Percentiles rank a stretch among this genome's conserved stretches.
Conservation (phyloP, 2,329 filamentous ascomycete genomes). For the Scopulariopsis brevicaulis region DNA sequence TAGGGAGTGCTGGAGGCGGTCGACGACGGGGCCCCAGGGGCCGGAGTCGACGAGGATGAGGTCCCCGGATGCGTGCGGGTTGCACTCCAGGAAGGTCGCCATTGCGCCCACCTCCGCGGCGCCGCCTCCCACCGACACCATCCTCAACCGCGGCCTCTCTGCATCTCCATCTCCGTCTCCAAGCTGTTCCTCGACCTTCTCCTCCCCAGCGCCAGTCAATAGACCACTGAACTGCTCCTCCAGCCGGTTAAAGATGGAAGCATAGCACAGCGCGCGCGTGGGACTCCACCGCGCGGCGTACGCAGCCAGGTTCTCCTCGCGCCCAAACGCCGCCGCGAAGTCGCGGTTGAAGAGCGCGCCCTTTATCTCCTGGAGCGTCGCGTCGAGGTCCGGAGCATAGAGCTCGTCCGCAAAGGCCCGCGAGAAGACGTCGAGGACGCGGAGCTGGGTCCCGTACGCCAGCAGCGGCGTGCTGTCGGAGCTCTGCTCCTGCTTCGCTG, state of each 20-base stretch:
- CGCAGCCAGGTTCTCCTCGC: slow-evolving; percentile 58
- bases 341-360: slow-evolving; percentile 76
- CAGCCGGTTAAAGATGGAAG: slow-evolving; percentile 36
- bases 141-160: slow-evolving; percentile 15
- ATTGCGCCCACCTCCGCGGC: slow-evolving; percentile 51
- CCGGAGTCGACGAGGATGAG: slow-evolving; percentile 72
- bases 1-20: slow-evolving; percentile 44
- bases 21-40: slow-evolving; percentile 58
- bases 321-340: slow-evolving; percentile 69
- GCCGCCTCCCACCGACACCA: slow-evolving; percentile 43
- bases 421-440: slow-evolving; percentile 62
- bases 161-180: slow-evolving; percentile 4
- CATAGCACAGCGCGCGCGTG: slow-evolving; percentile 71
- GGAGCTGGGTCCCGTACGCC: slow-evolving; percentile 38
- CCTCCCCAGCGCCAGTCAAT: background rate
- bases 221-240: slow-evolving; percentile 11
- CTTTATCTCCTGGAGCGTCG: slow-evolving; percentile 71
- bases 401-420: slow-evolving; percentile 46
- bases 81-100: slow-evolving; percentile 26
- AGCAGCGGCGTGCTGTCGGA: background rate
- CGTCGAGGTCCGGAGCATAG: slow-evolving; percentile 30
- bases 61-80: slow-evolving; percentile 14
- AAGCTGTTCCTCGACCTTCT: background rate
- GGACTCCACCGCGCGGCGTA: slow-evolving; percentile 92
- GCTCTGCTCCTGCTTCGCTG: background rate